Evolutionary conservation across 371 early-diverging fungal genomes (phyloP).

Genomic region (Furculomyces boomerangus): DNA sequence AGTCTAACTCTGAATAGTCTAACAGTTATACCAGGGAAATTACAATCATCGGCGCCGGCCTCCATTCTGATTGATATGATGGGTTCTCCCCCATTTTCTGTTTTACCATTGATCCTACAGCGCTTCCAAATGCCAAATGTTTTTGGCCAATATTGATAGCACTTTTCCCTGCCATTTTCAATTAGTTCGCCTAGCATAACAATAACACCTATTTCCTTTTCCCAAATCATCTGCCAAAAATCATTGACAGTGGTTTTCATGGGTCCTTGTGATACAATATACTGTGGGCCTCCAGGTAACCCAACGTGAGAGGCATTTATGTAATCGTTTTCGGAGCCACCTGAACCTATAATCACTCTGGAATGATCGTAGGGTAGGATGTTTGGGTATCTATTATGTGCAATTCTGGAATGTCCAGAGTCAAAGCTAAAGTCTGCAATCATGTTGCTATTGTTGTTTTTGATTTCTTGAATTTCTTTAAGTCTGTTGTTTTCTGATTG

Average conservation of each 20-base stretch:
- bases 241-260: conserved; percentile 61
- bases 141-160: conserved; percentile 58
- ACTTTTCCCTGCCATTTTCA: conserved; percentile 40
- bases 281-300: conserved; percentile 24
- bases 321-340: conserved; percentile 9
- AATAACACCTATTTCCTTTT: conserved; percentile 53
- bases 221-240: conserved; percentile 87
- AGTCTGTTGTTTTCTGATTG: background rate
- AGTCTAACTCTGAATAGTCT: conserved; percentile 14
- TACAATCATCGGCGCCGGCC: conserved; percentile 12
- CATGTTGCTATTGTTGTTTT: background rate
- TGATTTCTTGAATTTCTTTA: background rate
- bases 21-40: conserved; percentile 8
- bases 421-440: background rate
- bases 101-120: background rate
- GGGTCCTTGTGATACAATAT: conserved; percentile 83
- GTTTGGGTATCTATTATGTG: conserved; percentile 7
- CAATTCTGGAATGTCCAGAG: background rate
- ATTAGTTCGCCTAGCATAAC: conserved; percentile 67
- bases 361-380: conserved; percentile 6
- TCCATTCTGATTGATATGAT: conserved; percentile 11
- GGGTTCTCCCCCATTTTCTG: conserved; percentile 1
- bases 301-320: conserved; percentile 23
- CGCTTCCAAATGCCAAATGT: conserved; percentile 2
- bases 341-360: background rate